Evolutionary conservation across 2,329 filamentous ascomycete genomes (phyloP), one percentile per base, ranked within the genome.

Genomic region (Alternaria arborescens): DNA sequence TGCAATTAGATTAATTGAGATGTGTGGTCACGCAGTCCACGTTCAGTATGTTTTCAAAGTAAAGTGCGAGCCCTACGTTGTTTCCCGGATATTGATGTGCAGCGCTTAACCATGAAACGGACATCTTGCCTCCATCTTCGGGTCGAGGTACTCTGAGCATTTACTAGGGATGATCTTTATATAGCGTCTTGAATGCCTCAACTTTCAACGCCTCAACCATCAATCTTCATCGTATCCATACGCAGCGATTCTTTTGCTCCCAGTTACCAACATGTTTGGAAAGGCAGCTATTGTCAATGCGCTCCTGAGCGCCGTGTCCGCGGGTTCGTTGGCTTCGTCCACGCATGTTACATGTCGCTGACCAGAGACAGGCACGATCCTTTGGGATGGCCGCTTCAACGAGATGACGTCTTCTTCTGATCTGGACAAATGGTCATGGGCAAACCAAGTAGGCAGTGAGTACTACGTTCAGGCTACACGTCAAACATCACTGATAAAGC

Each of bases 381-480:
- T 88, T 8, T 90, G 88, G 88, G 88, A 90, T 74, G 88, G 88
- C 28, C 85, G 87, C 51, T 88, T 89, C 81, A 89, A 89, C 75
- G 84, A 87, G 58, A 79, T 88, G 65, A 78, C 80, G 16, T 80
- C 83, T 8, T 82, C 82, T 42, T 69, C 81, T 3, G 87, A 89
- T 73, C 81, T 90, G 30, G 80, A 83, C 69, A 83, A 84, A 41
- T 90, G 88, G 88, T 88, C 85, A 4, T 91, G 86, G 85, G 83
- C 82, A n/a, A 90, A 87, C 76, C 85, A 89, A 77, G 86, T 90
- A 69, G 88, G 88, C 1, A 85, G 87, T 0, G 47, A 52, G 58
- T 92, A 90, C 79, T 89, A 92, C 18, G 22, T 30, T 7, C 5
- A 20, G 8, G 18, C 30, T 18, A 8, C 4, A 30, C 7, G 7